A percentile compares a stretch with the other conserved stretches of the same genome.
These are phyloP conservation scores for Chrysosporium queenslandicum DNA, from an alignment of 2,329 filamentous ascomycete genomes.

Conservation along the genomic window DNA sequence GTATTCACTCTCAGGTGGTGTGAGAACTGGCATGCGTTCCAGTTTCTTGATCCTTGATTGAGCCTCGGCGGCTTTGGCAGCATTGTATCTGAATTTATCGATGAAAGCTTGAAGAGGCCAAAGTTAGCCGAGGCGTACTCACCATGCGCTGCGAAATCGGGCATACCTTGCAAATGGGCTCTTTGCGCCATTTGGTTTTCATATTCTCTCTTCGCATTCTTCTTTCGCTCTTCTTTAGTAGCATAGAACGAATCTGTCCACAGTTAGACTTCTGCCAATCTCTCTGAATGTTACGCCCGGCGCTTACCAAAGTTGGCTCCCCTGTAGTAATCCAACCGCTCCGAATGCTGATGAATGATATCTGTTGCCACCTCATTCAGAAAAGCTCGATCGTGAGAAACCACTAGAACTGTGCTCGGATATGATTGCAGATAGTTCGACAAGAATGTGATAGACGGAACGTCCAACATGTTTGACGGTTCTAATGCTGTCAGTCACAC, in stretches of 20 bases:
- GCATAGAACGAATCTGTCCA: constrained; percentile 76
- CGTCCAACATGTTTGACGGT: constrained; percentile 99
- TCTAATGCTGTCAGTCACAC: constrained; percentile 42
- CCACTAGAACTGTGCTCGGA: constrained; percentile 87
- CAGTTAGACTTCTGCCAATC: constrained; percentile 15
- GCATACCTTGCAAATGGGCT: constrained; percentile 69
- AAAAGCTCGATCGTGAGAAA: constrained; percentile 98
- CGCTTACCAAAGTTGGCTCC: constrained; percentile 69
- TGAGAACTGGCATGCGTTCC: constrained; percentile 88
- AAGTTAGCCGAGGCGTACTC: background rate
- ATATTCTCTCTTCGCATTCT: constrained; percentile 93
- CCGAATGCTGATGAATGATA: constrained; percentile 96
- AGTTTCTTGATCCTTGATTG: constrained; percentile 99
- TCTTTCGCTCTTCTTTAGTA: constrained; percentile 91
- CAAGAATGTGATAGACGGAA: constrained; percentile 97
- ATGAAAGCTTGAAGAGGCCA: constrained; percentile 59
- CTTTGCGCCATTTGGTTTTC: constrained; percentile 95
- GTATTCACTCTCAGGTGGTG: constrained; percentile 86
- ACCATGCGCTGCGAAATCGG: background rate
- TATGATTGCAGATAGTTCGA: constrained; percentile 90
- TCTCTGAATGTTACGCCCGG: background rate
- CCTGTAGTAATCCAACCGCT: constrained; percentile 96
- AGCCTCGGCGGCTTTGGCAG: constrained; percentile 94
- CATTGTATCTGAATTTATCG: constrained; percentile 99
- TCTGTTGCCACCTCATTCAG: constrained; percentile 98